Base-by-base conservation (phyloP, 208 protist genomes). In the Trypanosoma avium region DNA sequence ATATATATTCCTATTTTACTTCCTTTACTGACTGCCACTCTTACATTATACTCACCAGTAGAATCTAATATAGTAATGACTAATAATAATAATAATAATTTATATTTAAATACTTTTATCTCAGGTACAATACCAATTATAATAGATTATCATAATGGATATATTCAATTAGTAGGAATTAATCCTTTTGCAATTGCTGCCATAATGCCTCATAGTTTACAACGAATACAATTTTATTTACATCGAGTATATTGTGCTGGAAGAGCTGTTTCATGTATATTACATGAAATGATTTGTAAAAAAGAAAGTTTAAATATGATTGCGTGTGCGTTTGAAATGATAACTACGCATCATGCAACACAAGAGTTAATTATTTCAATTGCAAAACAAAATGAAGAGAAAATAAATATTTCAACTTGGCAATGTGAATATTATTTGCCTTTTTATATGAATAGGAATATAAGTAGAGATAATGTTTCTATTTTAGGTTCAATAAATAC, bases 121-220 rank as follows among this genome's bases (percentile, higher is more conserved):
- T 47, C 12, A 29, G 45, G 72, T n/a, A 61, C 58, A 4, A 30
- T 79, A 19, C 73, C 73, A 24, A 12, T 79, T 6, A 21, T 70
- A 2, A 42, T 79, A 24, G 56, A 73, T 50, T 59, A 21, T 26
- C 42, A 17, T 5, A 35, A 38, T 49, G 64, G 61, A 13, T 15
- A 17, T 8, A 61, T 74, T 21, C 54, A 46, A 27, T 56, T 79
- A 29, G 42, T 74, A 6, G 36, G 59, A 1, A 57, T 67, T 29
- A 73, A 70, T 45, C 73, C 73, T 6, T 74, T 79, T 56, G 67
- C 73, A 17, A 59, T 74, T 24, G 73, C 73, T n/a, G 72, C 67
- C 3, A 56, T 54, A 0, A 49, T 68, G 24, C 62, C 73, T 17
- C 40, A 50, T 4, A 24, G 21, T 19, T 21, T n/a, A 21, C 60